A percentile compares a stretch with the other conserved stretches of the same genome.
Conservation (phyloP, 305 asterid genomes). For the Fraxinus dipetala region DNA sequence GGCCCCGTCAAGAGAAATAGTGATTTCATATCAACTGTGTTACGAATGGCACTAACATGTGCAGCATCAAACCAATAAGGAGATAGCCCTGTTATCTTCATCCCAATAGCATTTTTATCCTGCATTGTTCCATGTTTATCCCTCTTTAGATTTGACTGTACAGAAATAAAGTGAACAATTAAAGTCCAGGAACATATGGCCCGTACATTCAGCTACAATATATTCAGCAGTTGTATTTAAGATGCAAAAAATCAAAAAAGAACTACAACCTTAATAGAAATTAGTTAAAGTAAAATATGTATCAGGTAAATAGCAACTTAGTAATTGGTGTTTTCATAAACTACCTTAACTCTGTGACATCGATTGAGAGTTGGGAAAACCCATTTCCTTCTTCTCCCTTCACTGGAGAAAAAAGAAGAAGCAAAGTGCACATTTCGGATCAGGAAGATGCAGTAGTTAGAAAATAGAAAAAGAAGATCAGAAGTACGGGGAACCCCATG, state of each 20-base stretch:
- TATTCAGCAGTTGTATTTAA: slow-evolving; percentile 5
- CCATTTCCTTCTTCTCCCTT: slow-evolving; percentile 96
- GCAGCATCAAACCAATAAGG: slow-evolving; percentile 97
- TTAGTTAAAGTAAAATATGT: neutral
- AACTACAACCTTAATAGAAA: neutral
- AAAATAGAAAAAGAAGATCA: neutral
- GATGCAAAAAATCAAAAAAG: neutral
- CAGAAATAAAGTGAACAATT: neutral
- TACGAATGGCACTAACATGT: slow-evolving; percentile 75
- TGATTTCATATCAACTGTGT: slow-evolving; percentile 76
- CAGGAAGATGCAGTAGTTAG: neutral
- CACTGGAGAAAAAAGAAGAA: slow-evolving; percentile 40
- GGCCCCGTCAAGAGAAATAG: slow-evolving; percentile 90
- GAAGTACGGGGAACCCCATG: neutral
- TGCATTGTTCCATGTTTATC: slow-evolving; percentile 30
- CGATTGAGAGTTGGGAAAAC: slow-evolving; percentile 72
- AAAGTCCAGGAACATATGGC: neutral
- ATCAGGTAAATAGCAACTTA: neutral
- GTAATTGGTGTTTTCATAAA: slow-evolving; percentile 14
- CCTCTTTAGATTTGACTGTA: neutral
- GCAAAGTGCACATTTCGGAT: slow-evolving; percentile 3
- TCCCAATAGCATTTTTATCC: slow-evolving; percentile 44
- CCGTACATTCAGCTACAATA: neutral
- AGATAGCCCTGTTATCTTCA: slow-evolving; percentile 76
- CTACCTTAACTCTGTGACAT: slow-evolving; percentile 49